These are phyloP conservation scores for Xylariaceae sp. DNA, from an alignment of 2,329 filamentous ascomycete species.

Conservation along the genomic window DNA sequence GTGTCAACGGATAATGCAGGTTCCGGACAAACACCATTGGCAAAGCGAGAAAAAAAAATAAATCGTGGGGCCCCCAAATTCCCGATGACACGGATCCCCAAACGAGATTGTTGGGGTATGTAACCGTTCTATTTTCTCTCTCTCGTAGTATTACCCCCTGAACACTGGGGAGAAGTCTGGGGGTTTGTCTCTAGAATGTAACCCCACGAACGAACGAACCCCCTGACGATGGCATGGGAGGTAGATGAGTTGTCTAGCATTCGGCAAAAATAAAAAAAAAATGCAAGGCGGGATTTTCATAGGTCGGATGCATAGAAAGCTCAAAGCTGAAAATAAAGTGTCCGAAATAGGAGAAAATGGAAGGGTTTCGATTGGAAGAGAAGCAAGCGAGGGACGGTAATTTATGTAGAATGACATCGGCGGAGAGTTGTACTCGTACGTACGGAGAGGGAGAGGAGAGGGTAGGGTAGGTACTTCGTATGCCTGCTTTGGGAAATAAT, in stretches of 20 bases:
- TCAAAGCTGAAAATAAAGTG: conserved; percentile 3
- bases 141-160: background rate
- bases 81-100: conserved; percentile 19
- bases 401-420: too few relatives aligned
- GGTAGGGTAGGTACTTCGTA: background rate
- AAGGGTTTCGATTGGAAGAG: too few relatives aligned
- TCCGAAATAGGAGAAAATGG: too few relatives aligned
- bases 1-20: conserved; percentile 12
- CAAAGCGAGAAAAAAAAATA: background rate
- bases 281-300: too few relatives aligned
- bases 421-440: too few relatives aligned
- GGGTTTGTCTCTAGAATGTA: conserved; percentile 5
- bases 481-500: conserved; percentile 13
- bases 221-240: conserved; percentile 11
- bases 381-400: too few relatives aligned
- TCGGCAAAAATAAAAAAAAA: too few relatives aligned
- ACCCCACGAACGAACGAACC: conserved; percentile 6
- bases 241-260: conserved; percentile 16
- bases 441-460: too few relatives aligned
- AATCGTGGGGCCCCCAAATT: conserved; percentile 12
- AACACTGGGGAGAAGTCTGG: conserved; percentile 1
- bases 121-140: background rate
- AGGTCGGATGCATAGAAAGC: background rate
- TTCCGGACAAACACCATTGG: conserved; percentile 3
- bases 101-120: conserved; percentile 10